Evolutionary conservation across 495 filamentous ascomycete genomes (phyloP).

Genomic region (Xylaria scruposa): DNA sequence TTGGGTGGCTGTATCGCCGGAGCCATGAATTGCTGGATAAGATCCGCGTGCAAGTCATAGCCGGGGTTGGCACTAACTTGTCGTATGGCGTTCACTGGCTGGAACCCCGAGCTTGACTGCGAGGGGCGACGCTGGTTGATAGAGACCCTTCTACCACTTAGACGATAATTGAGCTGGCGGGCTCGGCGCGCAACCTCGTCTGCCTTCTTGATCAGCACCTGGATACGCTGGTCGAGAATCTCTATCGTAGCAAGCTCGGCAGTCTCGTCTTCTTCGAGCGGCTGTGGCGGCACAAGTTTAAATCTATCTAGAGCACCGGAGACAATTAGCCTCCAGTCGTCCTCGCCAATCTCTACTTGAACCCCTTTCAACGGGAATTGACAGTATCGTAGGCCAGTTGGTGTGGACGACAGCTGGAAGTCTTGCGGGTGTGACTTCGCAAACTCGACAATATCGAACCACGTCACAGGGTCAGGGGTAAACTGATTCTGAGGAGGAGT

Average conservation of each 20-base stretch:
- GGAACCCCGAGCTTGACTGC: slow-evolving; percentile 38
- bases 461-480: slow-evolving; percentile 70
- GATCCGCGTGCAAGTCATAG: slow-evolving; percentile 49
- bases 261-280: slow-evolving; percentile 83
- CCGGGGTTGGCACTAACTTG: slow-evolving; percentile 36
- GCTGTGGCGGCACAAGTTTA: slow-evolving; percentile 71
- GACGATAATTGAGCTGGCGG: slow-evolving; percentile 79
- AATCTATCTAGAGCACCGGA: slow-evolving; percentile 85
- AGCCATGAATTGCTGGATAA: slow-evolving; percentile 51
- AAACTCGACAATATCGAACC: slow-evolving; percentile 87
- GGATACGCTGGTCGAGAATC: slow-evolving; percentile 78
- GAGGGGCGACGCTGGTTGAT: slow-evolving; percentile 53
- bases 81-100: slow-evolving; percentile 35
- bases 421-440: slow-evolving; percentile 80
- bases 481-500: slow-evolving; percentile 50
- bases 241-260: slow-evolving; percentile 84
- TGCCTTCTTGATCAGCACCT: slow-evolving; percentile 76
- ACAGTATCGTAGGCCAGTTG: slow-evolving; percentile 69
- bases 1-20: slow-evolving; percentile 31
- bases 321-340: slow-evolving; percentile 81
- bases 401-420: slow-evolving; percentile 73
- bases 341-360: slow-evolving; percentile 84
- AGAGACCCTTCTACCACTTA: slow-evolving; percentile 75
- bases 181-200: slow-evolving; percentile 81
- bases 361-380: slow-evolving; percentile 83